phyloP scores from a whole-genome alignment of 2,329 filamentous ascomycete genomes.

The Hymenoscyphus scutula region DNA sequence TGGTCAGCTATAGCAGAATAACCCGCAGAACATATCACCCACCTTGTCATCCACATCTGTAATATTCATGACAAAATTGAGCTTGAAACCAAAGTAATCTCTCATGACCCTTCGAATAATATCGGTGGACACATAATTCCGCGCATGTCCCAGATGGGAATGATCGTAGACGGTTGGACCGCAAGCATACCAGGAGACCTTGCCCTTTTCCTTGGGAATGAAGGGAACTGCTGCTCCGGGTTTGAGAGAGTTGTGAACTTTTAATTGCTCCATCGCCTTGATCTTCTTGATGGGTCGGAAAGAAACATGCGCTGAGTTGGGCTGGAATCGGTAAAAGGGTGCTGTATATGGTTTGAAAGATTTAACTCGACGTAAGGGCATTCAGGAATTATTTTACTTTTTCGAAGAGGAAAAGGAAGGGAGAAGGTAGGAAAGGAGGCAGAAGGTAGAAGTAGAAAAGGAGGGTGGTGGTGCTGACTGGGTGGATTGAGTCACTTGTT shows the following conservation, averaged over 20 bases:
- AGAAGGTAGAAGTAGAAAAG: too few relatives aligned
- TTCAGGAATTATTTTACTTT: not conserved
- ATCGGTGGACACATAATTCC: constrained; percentile 73
- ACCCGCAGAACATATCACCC: constrained; percentile 5
- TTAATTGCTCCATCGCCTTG: constrained; percentile 33
- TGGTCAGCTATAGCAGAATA: constrained; percentile 12
- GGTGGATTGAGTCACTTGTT: constrained; percentile 7
- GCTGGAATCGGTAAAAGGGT: not conserved
- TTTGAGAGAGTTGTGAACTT: constrained; percentile 35
- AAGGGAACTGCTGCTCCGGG: constrained; percentile 34
- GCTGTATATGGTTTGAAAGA: not conserved
- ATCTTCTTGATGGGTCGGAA: constrained; percentile 15
- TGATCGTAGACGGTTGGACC: constrained; percentile 71
- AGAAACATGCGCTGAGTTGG: constrained; percentile 15
- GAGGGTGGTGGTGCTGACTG: constrained; percentile 3
- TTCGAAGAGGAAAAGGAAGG: too few relatives aligned
- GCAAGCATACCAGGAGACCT: constrained; percentile 65
- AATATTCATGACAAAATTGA: constrained; percentile 72
- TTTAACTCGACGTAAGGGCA: not conserved
- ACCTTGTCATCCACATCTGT: constrained; percentile 66
- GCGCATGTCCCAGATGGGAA: constrained; percentile 64
- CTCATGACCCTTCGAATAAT: constrained; percentile 65
- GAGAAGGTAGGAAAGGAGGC: too few relatives aligned
- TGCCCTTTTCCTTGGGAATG: constrained; percentile 31
- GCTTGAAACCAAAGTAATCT: constrained; percentile 66